A percentile compares a stretch with the other conserved stretches of the same genome.
Conservation (phyloP, 2,329 filamentous ascomycete genomes). For the Graphilbum fragrans region DNA sequence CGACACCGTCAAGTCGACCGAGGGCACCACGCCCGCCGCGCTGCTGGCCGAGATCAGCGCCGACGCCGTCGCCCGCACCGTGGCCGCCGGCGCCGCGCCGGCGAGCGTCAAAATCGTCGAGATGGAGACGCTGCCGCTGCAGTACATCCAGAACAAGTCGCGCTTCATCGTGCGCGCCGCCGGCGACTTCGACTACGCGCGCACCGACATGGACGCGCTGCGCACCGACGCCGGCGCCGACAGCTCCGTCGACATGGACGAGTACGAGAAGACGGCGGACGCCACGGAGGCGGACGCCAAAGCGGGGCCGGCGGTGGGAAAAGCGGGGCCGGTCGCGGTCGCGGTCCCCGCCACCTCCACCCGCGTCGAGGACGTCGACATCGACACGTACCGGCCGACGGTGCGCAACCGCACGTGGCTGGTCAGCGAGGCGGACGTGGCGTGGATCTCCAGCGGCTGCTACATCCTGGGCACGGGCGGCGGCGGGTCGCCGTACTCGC, state of each 20-base stretch:
- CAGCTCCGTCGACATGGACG: conserved; percentile 9
- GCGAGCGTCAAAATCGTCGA: conserved; percentile 36
- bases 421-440: conserved; percentile 43
- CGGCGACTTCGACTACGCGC: conserved; percentile 38
- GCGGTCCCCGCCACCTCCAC: neutral
- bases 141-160: conserved; percentile 40
- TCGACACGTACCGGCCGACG: conserved; percentile 33
- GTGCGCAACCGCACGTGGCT: conserved; percentile 41
- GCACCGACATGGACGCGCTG: neutral
- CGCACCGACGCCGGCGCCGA: neutral
- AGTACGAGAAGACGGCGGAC: conserved; percentile 14
- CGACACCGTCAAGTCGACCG: conserved; percentile 37
- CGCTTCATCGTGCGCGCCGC: conserved; percentile 47
- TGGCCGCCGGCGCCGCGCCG: conserved; percentile 30
- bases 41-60: conserved; percentile 24
- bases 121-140: conserved; percentile 40
- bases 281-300: conserved; percentile 7
- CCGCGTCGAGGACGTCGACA: conserved; percentile 15
- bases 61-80: conserved; percentile 29
- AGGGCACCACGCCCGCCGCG: conserved; percentile 23
- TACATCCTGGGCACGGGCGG: conserved; percentile 51
- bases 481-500: conserved; percentile 41
- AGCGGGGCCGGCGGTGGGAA: neutral
- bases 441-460: conserved; percentile 44
- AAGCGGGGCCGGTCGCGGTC: neutral